phyloP scores from a whole-genome alignment of 495 filamentous ascomycete genomes.

The Daldinia childiae region DNA sequence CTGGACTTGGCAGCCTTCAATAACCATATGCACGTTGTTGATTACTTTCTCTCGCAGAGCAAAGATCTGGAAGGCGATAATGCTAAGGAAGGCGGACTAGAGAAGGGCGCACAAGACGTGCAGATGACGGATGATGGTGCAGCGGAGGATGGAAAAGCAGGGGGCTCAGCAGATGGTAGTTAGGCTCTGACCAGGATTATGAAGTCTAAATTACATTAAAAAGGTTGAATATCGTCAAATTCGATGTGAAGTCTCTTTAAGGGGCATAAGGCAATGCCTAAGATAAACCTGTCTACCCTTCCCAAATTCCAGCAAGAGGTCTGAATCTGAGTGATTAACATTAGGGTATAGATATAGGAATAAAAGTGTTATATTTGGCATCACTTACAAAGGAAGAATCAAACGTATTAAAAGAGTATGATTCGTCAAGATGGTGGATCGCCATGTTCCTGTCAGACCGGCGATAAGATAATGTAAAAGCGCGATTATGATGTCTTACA shows the following conservation, averaged over 20 bases:
- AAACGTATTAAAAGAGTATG: neutral
- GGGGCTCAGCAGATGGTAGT: neutral
- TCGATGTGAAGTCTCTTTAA: too few relatives aligned
- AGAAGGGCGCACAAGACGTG: constrained; percentile 36
- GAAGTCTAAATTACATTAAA: neutral
- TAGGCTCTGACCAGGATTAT: neutral
- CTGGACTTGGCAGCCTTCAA: constrained; percentile 84
- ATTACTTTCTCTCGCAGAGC: constrained; percentile 67
- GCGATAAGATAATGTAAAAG: neutral
- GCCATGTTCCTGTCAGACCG: neutral
- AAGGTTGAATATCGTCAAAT: neutral
- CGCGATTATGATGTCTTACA: neutral
- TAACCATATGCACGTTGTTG: constrained; percentile 72
- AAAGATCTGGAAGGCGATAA: constrained; percentile 65
- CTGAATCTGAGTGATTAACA: too few relatives aligned
- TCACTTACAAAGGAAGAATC: too few relatives aligned
- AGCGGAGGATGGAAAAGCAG: neutral
- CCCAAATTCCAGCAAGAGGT: too few relatives aligned
- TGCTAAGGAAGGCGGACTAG: constrained; percentile 47
- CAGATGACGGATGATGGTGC: constrained; percentile 33
- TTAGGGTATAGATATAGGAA: too few relatives aligned
- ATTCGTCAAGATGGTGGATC: neutral
- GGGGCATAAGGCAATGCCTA: too few relatives aligned
- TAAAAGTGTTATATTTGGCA: too few relatives aligned
- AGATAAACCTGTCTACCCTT: too few relatives aligned